A percentile compares a stretch with the other conserved stretches of the same genome.
These are phyloP conservation scores for Globisporangium uncinulatum DNA, from an alignment of 352 stramenopile genomes.

Conservation along the genomic window DNA sequence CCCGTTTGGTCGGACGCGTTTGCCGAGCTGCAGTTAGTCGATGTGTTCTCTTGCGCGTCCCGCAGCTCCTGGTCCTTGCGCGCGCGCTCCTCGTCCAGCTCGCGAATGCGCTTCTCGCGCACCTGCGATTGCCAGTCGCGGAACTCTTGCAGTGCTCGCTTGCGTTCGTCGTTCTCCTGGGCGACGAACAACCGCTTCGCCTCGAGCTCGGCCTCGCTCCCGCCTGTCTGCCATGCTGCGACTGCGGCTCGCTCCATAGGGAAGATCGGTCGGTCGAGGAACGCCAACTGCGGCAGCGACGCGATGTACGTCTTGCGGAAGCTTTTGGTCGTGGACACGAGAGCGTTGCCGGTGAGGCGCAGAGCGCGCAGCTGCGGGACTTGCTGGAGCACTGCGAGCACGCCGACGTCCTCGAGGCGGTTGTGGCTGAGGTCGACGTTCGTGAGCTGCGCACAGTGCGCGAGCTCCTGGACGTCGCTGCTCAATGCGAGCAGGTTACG, in stretches of 20 bases:
- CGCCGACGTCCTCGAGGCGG: conserved; percentile 69
- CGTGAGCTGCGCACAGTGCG: conserved; percentile 58
- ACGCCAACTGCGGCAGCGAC: conserved; percentile 74
- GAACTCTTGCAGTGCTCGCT: conserved; percentile 65
- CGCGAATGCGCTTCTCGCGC: conserved; percentile 47
- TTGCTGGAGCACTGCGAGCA: conserved; percentile 75
- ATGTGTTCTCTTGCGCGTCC: conserved; percentile 6
- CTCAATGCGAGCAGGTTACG: conserved; percentile 84
- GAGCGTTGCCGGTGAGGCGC: conserved; percentile 85
- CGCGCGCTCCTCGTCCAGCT: conserved; percentile 42
- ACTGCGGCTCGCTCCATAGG: conserved; percentile 83
- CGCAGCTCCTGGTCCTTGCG: conserved; percentile 11
- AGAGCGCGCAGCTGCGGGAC: conserved; percentile 78
- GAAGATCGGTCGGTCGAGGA: conserved; percentile 95
- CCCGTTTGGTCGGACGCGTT: neutral
- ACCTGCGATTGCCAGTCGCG: conserved; percentile 73
- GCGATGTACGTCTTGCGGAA: conserved; percentile 93
- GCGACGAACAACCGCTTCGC: conserved; percentile 74
- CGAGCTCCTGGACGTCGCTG: conserved; percentile 71
- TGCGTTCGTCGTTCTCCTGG: conserved; percentile 67
- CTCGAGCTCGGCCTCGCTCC: conserved; percentile 82
- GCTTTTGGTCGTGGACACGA: conserved; percentile 87
- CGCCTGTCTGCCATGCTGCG: conserved; percentile 84
- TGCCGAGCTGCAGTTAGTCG: neutral
- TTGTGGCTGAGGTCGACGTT: conserved; percentile 94